Conservation (phyloP, 2,329 filamentous ascomycete genomes). For the Colletotrichum chrysophilum region DNA sequence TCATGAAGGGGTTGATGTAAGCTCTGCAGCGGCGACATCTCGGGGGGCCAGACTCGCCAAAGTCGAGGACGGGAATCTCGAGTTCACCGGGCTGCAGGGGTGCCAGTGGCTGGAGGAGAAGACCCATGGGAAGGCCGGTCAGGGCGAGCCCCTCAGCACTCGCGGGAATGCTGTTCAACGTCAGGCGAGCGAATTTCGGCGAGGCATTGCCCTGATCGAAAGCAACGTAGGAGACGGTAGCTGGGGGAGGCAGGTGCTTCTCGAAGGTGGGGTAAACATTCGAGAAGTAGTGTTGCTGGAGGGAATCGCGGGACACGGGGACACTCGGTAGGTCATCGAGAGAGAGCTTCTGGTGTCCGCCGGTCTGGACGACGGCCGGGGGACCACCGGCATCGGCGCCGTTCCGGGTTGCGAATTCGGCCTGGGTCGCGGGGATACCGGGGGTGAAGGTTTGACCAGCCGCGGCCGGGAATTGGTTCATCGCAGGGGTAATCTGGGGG, state of each 20-base stretch:
- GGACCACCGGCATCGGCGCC: constrained; percentile 38
- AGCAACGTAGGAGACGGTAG: constrained; percentile 88
- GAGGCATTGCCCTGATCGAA: constrained; percentile 96
- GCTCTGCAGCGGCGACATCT: constrained; percentile 91
- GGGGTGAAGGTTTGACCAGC: constrained; percentile 49
- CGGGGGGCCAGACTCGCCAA: constrained; percentile 88
- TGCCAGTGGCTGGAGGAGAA: constrained; percentile 88
- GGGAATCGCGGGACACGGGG: constrained; percentile 80
- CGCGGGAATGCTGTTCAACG: constrained; percentile 90
- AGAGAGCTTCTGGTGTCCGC: constrained; percentile 79
- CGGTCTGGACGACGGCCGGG: constrained; percentile 58
- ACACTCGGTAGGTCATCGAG: constrained; percentile 93
- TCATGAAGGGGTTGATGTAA: constrained; percentile 99
- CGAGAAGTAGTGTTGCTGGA: constrained; percentile 83
- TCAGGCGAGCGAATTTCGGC: constrained; percentile 90
- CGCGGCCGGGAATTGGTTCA: constrained; percentile 67
- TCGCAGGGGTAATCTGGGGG: constrained; percentile 46
- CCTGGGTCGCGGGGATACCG: constrained; percentile 26
- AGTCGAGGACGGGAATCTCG: constrained; percentile 90
- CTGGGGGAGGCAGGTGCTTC: constrained; percentile 87
- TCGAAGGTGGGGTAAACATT: constrained; percentile 97
- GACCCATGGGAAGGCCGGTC: constrained; percentile 84
- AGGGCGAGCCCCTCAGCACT: constrained; percentile 79
- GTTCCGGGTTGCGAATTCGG: constrained; percentile 34
- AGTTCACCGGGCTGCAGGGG: constrained; percentile 83